Conservation (phyloP, 2,329 filamentous ascomycete species). For the Epichloe hybrida region DNA sequence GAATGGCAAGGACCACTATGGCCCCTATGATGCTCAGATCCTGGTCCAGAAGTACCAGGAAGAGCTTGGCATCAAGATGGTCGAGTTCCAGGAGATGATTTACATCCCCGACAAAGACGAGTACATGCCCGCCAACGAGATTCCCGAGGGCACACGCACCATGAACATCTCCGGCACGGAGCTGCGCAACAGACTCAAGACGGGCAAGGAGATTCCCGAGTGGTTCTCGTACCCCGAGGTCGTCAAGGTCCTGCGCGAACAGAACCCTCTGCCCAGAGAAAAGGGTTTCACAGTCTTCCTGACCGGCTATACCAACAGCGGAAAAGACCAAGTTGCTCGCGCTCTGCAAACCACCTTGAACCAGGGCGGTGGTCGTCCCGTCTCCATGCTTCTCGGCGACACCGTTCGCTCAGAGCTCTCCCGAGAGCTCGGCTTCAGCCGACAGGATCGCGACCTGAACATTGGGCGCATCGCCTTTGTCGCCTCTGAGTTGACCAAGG, state of each 20-base stretch:
- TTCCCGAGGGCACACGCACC: constrained; percentile 69
- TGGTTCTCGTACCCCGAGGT: constrained; percentile 99
- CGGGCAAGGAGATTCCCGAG: constrained; percentile 87
- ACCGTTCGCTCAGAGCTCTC: constrained; percentile 89
- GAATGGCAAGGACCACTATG: constrained; percentile 93
- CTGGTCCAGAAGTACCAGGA: constrained; percentile 92
- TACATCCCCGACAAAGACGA: constrained; percentile 96
- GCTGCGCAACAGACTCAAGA: constrained; percentile 80
- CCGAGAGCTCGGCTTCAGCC: constrained; percentile 88
- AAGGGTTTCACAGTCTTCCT: constrained; percentile 99
- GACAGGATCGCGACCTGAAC: constrained; percentile 86
- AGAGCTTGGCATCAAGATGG: constrained; percentile 96
- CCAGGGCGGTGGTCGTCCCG: constrained; percentile 90
- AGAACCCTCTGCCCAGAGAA: constrained; percentile 76
- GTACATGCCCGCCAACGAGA: constrained; percentile 87
- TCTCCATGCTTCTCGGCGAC: constrained; percentile 89
- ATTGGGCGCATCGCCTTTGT: constrained; percentile 95
- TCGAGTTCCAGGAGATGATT: constrained; percentile 99
- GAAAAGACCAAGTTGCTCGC: constrained; percentile 92
- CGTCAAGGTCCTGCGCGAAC: constrained; percentile 89
- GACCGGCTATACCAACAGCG: constrained; percentile 90
- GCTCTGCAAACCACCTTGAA: constrained; percentile 94
- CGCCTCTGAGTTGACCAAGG: constrained; percentile 81
- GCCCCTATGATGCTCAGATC: constrained; percentile 92
- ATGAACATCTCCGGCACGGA: constrained; percentile 81